Conservation (phyloP, 805 yeast species). For the Schwanniomyces sp. region DNA sequence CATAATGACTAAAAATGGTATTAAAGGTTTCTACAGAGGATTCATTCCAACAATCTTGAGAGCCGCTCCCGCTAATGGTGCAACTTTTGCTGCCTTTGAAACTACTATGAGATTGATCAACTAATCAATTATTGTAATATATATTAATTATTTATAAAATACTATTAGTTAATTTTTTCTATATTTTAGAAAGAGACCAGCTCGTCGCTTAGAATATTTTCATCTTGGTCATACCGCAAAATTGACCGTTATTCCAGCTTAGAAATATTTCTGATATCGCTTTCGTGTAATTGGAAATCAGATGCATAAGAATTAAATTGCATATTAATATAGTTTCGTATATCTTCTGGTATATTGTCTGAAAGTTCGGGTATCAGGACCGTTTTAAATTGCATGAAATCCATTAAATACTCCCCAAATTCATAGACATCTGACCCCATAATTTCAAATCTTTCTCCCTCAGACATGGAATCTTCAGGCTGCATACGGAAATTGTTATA, state of each 20-base stretch:
- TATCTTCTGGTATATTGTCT: conserved; percentile 11
- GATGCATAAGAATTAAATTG: neutral
- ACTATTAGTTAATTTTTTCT: neutral
- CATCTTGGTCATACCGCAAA: neutral
- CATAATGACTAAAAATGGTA: conserved; percentile 59
- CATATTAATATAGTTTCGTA: neutral
- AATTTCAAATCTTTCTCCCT: conserved; percentile 29
- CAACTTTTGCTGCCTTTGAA: conserved; percentile 93
- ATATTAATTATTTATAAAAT: neutral
- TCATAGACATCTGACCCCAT: conserved; percentile 40
- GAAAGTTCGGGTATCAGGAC: conserved; percentile 35
- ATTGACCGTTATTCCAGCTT: conserved; percentile 4
- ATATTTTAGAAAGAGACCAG: neutral
- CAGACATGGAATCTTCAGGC: conserved; percentile 3
- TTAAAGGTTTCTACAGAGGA: conserved; percentile 83
- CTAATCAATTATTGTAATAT: conserved; percentile 11
- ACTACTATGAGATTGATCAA: conserved; percentile 69
- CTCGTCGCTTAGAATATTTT: neutral
- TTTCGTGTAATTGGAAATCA: conserved; percentile 9
- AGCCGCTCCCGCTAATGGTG: conserved; percentile 98
- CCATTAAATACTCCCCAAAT: conserved; percentile 41
- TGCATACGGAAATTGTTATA: neutral
- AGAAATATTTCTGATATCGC: conserved; percentile 4
- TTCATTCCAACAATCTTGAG: conserved; percentile 89
- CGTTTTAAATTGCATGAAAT: conserved; percentile 41